Evolutionary conservation across 441 rosid species (phyloP).

Genomic region (Syzygium syzygioides): DNA sequence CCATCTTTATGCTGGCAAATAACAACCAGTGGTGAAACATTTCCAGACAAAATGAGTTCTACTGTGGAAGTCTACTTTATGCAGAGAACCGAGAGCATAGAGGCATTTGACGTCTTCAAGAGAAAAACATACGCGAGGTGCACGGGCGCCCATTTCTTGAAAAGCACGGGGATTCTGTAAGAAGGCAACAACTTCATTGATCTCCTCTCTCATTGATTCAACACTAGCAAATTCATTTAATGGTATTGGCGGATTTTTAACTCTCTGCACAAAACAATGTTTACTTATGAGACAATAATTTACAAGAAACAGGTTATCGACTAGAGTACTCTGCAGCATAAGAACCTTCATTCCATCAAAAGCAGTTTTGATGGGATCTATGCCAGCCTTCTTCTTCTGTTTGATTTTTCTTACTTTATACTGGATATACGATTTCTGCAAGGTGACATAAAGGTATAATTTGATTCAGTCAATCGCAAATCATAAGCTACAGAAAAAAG

Average conservation of each 20-base stretch:
- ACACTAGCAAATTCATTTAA: constrained; percentile 84
- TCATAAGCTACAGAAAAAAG: background rate
- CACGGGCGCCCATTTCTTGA: constrained; percentile 96
- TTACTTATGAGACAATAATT: background rate
- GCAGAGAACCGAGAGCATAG: background rate
- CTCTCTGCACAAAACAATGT: constrained; percentile 42
- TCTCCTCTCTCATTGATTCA: constrained; percentile 97
- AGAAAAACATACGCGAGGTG: constrained; percentile 76
- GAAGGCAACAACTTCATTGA: constrained; percentile 94
- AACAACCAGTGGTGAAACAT: background rate
- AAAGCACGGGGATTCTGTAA: constrained; percentile 89
- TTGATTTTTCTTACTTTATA: constrained; percentile 52
- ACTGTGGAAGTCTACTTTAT: background rate
- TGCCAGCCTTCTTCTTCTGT: constrained; percentile 69
- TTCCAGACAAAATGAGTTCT: background rate
- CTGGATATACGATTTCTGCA: constrained; percentile 71
- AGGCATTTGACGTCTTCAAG: background rate
- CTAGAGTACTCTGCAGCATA: background rate
- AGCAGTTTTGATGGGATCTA: constrained; percentile 85
- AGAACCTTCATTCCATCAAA: constrained; percentile 87
- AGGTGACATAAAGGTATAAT: constrained; percentile 14
- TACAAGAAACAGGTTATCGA: constrained; percentile 7
- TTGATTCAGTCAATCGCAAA: constrained; percentile 7
- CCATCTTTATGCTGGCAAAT: background rate
- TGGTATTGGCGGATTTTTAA: constrained; percentile 93